Evolutionary conservation across 192 early-diverging fungal genomes (phyloP).

Genomic region (Allomyces macrogynus): DNA sequence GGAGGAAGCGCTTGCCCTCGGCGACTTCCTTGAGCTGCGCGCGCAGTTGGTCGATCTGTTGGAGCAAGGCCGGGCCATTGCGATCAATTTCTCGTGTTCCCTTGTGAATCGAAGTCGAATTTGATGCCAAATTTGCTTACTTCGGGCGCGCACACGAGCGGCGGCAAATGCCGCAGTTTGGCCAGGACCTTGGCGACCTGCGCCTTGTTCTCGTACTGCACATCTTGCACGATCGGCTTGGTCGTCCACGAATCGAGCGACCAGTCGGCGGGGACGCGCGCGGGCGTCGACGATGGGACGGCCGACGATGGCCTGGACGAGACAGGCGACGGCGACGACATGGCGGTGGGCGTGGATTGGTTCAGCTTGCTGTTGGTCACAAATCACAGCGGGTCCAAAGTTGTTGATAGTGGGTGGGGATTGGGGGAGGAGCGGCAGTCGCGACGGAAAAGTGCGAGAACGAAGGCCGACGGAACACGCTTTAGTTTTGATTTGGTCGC

Average conservation of each 20-base stretch:
- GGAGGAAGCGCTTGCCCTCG: conserved; percentile 71
- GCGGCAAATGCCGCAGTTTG: conserved; percentile 64
- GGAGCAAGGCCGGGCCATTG: no score
- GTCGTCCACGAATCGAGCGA: conserved; percentile 46
- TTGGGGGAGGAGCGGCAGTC: not conserved
- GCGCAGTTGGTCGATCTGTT: conserved; percentile 67
- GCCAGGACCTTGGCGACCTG: conserved; percentile 46
- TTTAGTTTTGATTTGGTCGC: no score
- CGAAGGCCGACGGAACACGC: no score
- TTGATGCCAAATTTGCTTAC: conserved; percentile 16
- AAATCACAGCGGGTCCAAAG: not conserved
- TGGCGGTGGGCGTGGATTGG: no score
- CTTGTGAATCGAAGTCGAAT: no score
- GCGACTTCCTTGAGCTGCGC: conserved; percentile 73
- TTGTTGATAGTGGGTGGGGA: not conserved
- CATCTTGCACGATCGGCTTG: conserved; percentile 71
- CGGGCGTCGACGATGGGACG: not conserved
- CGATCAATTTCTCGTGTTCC: no score
- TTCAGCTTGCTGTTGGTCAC: no score
- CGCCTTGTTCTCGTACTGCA: conserved; percentile 57
- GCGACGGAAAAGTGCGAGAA: no score
- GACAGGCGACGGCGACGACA: no score
- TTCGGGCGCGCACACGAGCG: conserved; percentile 71
- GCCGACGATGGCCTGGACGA: no score
- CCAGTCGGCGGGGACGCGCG: conserved; percentile 17